Base-by-base conservation (phyloP, 2,329 filamentous ascomycete species). In the Colletotrichum graminicola region DNA sequence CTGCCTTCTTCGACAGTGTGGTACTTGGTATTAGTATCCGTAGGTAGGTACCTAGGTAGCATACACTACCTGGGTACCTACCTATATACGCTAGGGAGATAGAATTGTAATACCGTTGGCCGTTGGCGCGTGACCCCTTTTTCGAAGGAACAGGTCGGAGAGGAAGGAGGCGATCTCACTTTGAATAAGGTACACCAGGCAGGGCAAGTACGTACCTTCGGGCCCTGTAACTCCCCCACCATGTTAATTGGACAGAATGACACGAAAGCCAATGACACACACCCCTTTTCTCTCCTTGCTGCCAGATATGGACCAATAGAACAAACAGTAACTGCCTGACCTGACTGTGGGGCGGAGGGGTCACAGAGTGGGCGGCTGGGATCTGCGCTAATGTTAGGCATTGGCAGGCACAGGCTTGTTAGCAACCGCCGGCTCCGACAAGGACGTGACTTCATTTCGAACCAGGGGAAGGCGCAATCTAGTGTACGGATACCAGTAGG, bases 331-430 rank as follows among this genome's bases (percentile, higher is more conserved):
- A 23, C 21, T 16, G 43, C n/a, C 29, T 36, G 43, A 34, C 3
- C 29, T 12, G 45, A 39, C 8, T 1, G 0, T 36, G 59, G 41
- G 12, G 4, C 5, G 7, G 5, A 12, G 65, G 68, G 59, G 65
- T 59, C 51, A 43, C 11, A 26, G 16, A 11, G 8, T 1, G 45
- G 52, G 59, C 65, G 59, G 68, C 65, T 55, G 68, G 68, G 65
- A 71, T 71, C 68, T 71, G 65, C 65, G 65, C 65, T 71, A 68
- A 71, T 62, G 59, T 55, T 39, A 68, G 68, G 65, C 68, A 63
- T 49, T 52, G 57, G 63, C 51, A 55, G 49, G 32, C 54, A 59
- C 26, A 32, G 18, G 47, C 34, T 49, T 61, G 10, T 2, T 36
- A 61, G 43, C 29, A 39, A 41, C 51, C 67, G 65, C 64, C 64